These are phyloP conservation scores for Pilatotrama ljubarskyi DNA, from an alignment of 768 basidiomycete genomes.

Conservation along the genomic window DNA sequence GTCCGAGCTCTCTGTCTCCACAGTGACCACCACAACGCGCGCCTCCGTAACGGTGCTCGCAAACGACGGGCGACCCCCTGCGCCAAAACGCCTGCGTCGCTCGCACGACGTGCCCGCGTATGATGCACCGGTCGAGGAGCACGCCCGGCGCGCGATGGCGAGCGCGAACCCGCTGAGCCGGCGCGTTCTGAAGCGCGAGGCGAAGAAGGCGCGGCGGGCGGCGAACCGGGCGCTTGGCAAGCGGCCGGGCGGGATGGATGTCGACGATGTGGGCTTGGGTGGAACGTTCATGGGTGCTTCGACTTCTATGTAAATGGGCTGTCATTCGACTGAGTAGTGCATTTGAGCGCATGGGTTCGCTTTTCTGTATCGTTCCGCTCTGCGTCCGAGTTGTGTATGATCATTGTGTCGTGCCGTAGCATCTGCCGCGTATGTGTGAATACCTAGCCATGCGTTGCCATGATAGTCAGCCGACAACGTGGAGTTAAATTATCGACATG, in stretches of 20 bases:
- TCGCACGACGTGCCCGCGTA: slow-evolving; percentile 51
- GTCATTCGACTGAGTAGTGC: too few species aligned
- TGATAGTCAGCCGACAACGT: too few species aligned
- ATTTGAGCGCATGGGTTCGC: too few species aligned
- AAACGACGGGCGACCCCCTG: slow-evolving; percentile 20
- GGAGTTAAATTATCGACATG: too few species aligned
- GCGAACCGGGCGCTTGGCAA: slow-evolving; percentile 34
- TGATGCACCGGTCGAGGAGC: slow-evolving; percentile 49
- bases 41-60: background rate
- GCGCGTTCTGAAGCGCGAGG: slow-evolving; percentile 59
- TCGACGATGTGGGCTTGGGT: slow-evolving; percentile 29
- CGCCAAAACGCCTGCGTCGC: slow-evolving; percentile 61
- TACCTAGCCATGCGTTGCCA: too few species aligned
- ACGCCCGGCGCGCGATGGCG: slow-evolving; percentile 48
- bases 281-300: slow-evolving; percentile 20
- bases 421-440: too few species aligned
- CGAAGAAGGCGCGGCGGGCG: slow-evolving; percentile 61
- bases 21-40: slow-evolving; percentile 7
- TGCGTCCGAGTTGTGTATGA: too few species aligned
- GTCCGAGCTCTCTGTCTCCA: slow-evolving; percentile 8
- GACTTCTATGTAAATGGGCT: background rate
- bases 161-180: slow-evolving; percentile 61
- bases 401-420: too few species aligned
- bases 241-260: slow-evolving; percentile 33
- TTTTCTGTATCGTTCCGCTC: too few species aligned